These are phyloP conservation scores for Solanum piurae DNA, from an alignment of 257 asterid genomes.

Conservation along the genomic window DNA sequence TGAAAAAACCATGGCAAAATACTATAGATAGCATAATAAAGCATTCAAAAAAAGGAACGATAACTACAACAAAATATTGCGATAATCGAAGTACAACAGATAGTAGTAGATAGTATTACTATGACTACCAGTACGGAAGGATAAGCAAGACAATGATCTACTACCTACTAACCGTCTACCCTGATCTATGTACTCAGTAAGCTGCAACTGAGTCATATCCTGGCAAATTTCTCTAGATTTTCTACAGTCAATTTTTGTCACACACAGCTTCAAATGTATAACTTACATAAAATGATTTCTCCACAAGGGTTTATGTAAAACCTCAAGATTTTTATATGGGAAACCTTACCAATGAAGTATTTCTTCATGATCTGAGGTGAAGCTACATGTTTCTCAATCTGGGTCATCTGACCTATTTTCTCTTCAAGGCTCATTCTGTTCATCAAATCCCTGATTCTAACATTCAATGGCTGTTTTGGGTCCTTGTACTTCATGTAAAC, in stretches of 20 bases:
- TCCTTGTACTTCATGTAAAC: constrained; percentile 11
- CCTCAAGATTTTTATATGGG: not conserved
- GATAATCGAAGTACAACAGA: not conserved
- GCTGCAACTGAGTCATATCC: not conserved
- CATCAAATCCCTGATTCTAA: constrained; percentile 10
- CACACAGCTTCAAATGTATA: not conserved
- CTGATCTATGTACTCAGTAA: not conserved
- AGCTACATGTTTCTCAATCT: constrained; percentile 12
- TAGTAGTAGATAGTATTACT: not conserved
- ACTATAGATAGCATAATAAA: not conserved
- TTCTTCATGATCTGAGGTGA: constrained; percentile 4
- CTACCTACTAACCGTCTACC: not conserved
- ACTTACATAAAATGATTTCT: not conserved
- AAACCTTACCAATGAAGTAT: constrained; percentile 4
- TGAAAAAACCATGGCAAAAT: not conserved
- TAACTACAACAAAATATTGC: not conserved
- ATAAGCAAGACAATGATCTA: not conserved
- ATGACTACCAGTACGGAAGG: not conserved
- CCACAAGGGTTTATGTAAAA: not conserved
- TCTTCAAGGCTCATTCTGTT: constrained; percentile 15
- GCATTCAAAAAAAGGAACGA: not conserved
- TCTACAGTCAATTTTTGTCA: not conserved
- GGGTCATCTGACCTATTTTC: constrained; percentile 20
- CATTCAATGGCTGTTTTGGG: constrained; percentile 9
- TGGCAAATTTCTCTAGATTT: not conserved